phyloP scores from a whole-genome alignment of 306 rosid genomes.

The Datisca glomerata region DNA sequence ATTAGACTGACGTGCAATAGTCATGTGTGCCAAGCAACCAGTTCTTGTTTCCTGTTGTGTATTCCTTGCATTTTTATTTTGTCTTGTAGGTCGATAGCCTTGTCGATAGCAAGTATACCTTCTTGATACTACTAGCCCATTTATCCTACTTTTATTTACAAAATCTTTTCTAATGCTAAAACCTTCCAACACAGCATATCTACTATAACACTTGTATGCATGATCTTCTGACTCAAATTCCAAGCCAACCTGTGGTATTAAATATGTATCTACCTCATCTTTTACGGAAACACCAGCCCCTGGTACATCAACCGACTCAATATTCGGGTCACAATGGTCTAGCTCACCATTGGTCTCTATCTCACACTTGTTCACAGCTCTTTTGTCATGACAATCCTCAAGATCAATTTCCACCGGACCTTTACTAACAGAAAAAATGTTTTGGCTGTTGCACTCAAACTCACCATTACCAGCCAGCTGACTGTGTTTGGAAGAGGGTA shows the following conservation, averaged over 20 bases:
- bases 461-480: no score
- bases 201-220: constrained; percentile 42
- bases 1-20: constrained; percentile 43
- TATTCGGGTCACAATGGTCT: constrained; percentile 14
- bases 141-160: constrained; percentile 41
- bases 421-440: no score
- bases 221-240: constrained; percentile 55
- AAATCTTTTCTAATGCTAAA: constrained; percentile 61
- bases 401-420: constrained; percentile 21
- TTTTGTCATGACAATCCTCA: constrained; percentile 20
- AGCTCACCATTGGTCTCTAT: constrained; percentile 11
- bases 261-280: constrained; percentile 18
- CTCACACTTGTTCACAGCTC: constrained; percentile 19
- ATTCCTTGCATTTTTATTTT: constrained; percentile 14
- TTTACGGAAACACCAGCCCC: constrained; percentile 9
- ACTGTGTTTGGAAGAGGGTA: no score
- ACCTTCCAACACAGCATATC: constrained; percentile 41
- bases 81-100: constrained; percentile 36
- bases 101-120: constrained; percentile 54
- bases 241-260: constrained; percentile 29
- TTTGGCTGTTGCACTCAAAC: no score
- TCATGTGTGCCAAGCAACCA: constrained; percentile 64
- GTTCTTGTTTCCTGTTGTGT: constrained; percentile 43
- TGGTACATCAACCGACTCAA: constrained; percentile 13
- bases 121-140: constrained; percentile 48